Conservation (phyloP, 345 rosid genomes). For the Salix exigua region DNA sequence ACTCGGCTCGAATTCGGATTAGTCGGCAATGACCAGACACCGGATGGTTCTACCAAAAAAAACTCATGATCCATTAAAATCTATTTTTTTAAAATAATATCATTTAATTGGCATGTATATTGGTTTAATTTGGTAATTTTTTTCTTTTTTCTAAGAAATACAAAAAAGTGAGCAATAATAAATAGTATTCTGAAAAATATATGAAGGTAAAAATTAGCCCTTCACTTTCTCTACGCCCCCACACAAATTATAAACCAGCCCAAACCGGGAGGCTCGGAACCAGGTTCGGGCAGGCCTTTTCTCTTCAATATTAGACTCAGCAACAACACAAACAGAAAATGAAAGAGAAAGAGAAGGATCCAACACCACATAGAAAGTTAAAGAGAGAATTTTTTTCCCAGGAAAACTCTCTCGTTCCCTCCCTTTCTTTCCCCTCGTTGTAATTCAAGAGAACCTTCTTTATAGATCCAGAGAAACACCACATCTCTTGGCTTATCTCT, state of each 20-base stretch:
- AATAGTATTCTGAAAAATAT: neutral
- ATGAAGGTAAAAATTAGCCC: conserved; percentile 33
- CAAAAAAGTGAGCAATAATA: neutral
- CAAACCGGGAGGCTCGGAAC: conserved; percentile 56
- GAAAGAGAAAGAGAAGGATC: conserved; percentile 6
- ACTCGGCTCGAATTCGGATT: too few species aligned
- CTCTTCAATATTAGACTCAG: conserved; percentile 32
- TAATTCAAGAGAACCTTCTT: neutral
- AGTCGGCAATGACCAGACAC: too few species aligned
- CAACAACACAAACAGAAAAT: neutral
- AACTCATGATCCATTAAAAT: too few species aligned
- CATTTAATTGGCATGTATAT: too few species aligned
- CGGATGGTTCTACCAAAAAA: too few species aligned
- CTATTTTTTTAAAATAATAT: too few species aligned
- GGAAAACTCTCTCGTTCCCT: conserved; percentile 3
- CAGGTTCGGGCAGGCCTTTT: conserved; percentile 45
- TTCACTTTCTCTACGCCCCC: conserved; percentile 14
- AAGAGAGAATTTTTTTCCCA: conserved; percentile 22
- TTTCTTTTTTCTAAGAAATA: neutral
- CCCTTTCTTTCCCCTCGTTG: conserved; percentile 17
- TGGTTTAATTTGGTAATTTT: neutral
- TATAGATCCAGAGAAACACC: neutral
- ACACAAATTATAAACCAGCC: conserved; percentile 25
- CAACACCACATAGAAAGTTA: conserved; percentile 34
- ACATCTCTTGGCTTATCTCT: neutral